Base-by-base conservation (phyloP, 768 basidiomycete species). In the Agaricus blazei region DNA sequence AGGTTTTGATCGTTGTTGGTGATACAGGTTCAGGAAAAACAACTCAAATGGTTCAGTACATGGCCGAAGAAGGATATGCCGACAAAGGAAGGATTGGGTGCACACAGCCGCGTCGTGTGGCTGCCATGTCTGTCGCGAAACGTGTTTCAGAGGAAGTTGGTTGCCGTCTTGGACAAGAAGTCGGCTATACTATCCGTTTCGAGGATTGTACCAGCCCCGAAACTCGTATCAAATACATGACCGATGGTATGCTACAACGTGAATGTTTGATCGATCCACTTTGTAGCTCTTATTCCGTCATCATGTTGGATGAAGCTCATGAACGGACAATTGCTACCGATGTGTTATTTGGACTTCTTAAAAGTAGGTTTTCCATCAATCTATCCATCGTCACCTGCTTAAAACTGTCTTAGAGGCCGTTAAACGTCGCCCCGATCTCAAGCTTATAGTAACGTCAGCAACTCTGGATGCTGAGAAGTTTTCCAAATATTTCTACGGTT, bases 161-260 rank as follows among this genome's bases (percentile, higher is more conserved):
- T 9, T 98, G 96, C 72, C 84, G 97, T 14, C 75, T 99, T 8
- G 97, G 97, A 5, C 93, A 95, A 66, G 97, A 98, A 69, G 96
- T 99, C 58, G 97, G 97, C 6, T 99, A 99, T 68, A 90, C 90
- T 5, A 98, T 99, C 63, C 96, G 97, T 75, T 99, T 99, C 69
- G 97, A 99, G 74, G 97, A 99, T 70, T 94, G 96, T 71, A 98
- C 97, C 5, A 90, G 93, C 65, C 96, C 97, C 3, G 97, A 99
- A 72, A 98, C 97, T 3, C 86, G 90, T 65, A 99, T 99, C 80
- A 99, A 98, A 72, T 99, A 97, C 80, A 98, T 99, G 97, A 99
- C 97, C 65, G 97, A 98, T 66, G 97, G 97, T 75, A 98, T 99
- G 93, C 80, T 99, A 26, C 92, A 98, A 65, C 84, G 97, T 72